phyloP scores from a whole-genome alignment of 163 green algal genomes.

The Prototheca wickerhamii region DNA sequence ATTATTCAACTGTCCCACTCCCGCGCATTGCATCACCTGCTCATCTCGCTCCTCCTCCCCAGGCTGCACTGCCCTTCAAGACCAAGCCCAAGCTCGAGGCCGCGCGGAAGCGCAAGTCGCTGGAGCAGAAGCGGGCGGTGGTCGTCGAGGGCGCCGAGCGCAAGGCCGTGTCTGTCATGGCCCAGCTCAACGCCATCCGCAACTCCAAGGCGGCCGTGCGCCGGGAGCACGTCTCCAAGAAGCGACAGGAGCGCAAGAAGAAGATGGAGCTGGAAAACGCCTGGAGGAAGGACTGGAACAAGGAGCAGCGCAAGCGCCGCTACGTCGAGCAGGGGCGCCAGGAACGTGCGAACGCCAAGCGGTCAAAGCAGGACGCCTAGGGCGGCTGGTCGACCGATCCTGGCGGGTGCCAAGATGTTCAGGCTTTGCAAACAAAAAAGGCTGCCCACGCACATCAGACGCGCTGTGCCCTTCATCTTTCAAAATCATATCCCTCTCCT shows the following conservation, averaged over 20 bases:
- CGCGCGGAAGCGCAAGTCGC: slow-evolving; percentile 48
- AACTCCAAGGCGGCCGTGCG: slow-evolving; percentile 44
- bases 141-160: slow-evolving; percentile 70
- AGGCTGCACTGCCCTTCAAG: slow-evolving; percentile 91
- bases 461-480: too few species aligned
- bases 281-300: slow-evolving; percentile 43
- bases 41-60: slow-evolving; percentile 20
- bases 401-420: too few species aligned
- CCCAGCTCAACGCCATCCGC: slow-evolving; percentile 87
- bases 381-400: too few species aligned
- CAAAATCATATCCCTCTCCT: too few species aligned
- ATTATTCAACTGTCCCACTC: too few species aligned
- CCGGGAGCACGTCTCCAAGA: slow-evolving; percentile 26
- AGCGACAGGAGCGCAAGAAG: slow-evolving; percentile 41
- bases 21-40: too few species aligned
- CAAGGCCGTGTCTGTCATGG: slow-evolving; percentile 59
- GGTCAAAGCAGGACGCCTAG: neutral
- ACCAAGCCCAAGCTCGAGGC: slow-evolving; percentile 80
- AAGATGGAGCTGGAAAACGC: slow-evolving; percentile 46
- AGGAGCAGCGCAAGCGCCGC: slow-evolving; percentile 69
- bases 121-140: slow-evolving; percentile 86
- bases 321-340: slow-evolving; percentile 46
- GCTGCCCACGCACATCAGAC: too few species aligned
- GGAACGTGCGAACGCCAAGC: slow-evolving; percentile 23
- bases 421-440: too few species aligned